These are phyloP conservation scores for Centrapalus pauciflorus DNA, from an alignment of 129 eudicot species.

Conservation along the genomic window DNA sequence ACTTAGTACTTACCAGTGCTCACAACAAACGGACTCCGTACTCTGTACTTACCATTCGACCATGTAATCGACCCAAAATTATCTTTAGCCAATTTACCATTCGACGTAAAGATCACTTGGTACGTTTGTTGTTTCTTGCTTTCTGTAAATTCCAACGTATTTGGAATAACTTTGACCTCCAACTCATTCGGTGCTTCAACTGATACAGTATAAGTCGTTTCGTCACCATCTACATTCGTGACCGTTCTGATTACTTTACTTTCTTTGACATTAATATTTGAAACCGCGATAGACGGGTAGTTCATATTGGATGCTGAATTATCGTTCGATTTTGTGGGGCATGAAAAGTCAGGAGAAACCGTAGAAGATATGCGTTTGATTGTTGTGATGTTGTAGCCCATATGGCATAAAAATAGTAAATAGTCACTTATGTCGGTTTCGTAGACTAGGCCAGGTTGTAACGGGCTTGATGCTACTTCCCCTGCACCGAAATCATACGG, in stretches of 20 bases:
- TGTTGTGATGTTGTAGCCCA: slow-evolving; percentile 40
- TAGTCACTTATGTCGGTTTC: slow-evolving; percentile 47
- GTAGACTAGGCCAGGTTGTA: slow-evolving; percentile 71
- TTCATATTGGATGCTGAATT: slow-evolving; percentile 55
- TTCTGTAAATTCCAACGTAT: slow-evolving; percentile 41
- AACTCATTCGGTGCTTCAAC: slow-evolving; percentile 52
- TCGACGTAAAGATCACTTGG: slow-evolving; percentile 39
- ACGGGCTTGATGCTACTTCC: slow-evolving; percentile 49
- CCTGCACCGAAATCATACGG: slow-evolving; percentile 90
- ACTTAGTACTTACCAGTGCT: slow-evolving; percentile 23
- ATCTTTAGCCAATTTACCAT: slow-evolving; percentile 18
- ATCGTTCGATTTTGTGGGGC: slow-evolving; percentile 35
- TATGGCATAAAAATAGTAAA: slow-evolving; percentile 48
- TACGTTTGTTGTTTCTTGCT: slow-evolving; percentile 26
- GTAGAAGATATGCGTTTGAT: slow-evolving; percentile 47
- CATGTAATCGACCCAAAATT: slow-evolving; percentile 70
- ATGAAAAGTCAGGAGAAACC: slow-evolving; percentile 51
- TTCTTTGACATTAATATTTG: slow-evolving; percentile 22
- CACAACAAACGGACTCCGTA: slow-evolving; percentile 66
- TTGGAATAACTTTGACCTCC: slow-evolving; percentile 52
- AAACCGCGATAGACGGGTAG: slow-evolving; percentile 75
- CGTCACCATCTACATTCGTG: slow-evolving; percentile 59
- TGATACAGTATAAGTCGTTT: slow-evolving; percentile 36
- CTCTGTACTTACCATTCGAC: slow-evolving; percentile 59
- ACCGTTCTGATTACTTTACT: slow-evolving; percentile 47